These are phyloP conservation scores for Xylaria polymorpha DNA, from an alignment of 2,329 filamentous ascomycete genomes.

Conservation along the genomic window DNA sequence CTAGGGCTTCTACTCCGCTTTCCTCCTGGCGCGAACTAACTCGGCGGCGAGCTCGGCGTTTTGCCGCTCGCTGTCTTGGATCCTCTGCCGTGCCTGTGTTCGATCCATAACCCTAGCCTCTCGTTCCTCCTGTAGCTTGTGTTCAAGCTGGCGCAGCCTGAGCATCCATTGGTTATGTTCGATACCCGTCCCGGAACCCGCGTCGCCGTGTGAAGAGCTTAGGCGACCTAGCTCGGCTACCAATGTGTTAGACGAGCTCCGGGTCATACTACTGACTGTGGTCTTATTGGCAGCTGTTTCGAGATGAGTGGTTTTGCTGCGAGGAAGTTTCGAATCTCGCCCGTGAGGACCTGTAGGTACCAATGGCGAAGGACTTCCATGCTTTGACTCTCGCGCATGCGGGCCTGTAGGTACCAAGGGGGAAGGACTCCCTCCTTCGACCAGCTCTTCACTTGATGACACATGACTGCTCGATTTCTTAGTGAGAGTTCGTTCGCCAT, in stretches of 20 bases:
- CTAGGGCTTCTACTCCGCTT: slow-evolving; percentile 42
- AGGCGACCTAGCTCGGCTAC: slow-evolving; percentile 42
- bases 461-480: slow-evolving; percentile 55
- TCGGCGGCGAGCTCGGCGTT: slow-evolving; percentile 50
- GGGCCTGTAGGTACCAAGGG: slow-evolving; percentile 67
- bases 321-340: slow-evolving; percentile 47
- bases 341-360: slow-evolving; percentile 64
- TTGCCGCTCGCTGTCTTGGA: slow-evolving; percentile 51
- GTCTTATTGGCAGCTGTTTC: slow-evolving; percentile 46
- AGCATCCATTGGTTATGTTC: slow-evolving; percentile 85
- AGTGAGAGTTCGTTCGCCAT: slow-evolving; percentile 51
- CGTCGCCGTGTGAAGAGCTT: slow-evolving; percentile 41
- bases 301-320: slow-evolving; percentile 54
- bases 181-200: slow-evolving; percentile 42
- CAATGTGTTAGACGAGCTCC: slow-evolving; percentile 45
- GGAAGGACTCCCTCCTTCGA: slow-evolving; percentile 61
- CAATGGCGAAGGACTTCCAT: slow-evolving; percentile 64
- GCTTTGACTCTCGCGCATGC: slow-evolving; percentile 44
- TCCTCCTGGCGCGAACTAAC: slow-evolving; percentile 46
- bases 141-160: slow-evolving; percentile 86
- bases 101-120: slow-evolving; percentile 88
- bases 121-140: slow-evolving; percentile 87
- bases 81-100: slow-evolving; percentile 80
- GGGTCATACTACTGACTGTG: slow-evolving; percentile 44
- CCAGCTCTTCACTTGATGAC: slow-evolving; percentile 50